phyloP scores from a whole-genome alignment of 2,329 filamentous ascomycete genomes.

The Cordyceps tenuipes region DNA sequence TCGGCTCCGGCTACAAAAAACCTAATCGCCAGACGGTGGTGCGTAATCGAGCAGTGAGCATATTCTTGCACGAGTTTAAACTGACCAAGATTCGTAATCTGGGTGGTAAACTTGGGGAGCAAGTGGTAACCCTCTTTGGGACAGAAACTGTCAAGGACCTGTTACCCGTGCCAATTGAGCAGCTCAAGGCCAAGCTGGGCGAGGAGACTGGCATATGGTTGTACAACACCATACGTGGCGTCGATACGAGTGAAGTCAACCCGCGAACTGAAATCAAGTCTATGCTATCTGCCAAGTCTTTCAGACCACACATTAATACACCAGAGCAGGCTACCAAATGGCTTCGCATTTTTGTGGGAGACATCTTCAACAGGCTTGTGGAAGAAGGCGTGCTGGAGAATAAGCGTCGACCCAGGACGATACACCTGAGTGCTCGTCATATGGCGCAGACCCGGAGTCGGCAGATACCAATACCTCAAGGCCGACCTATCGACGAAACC shows the following conservation, averaged over 20 bases:
- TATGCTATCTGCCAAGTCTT: constrained; percentile 95
- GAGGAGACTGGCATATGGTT: constrained; percentile 83
- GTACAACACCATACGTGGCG: constrained; percentile 74
- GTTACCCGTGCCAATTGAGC: constrained; percentile 61
- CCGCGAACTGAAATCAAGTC: constrained; percentile 89
- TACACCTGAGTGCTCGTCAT: constrained; percentile 76
- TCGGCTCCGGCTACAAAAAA: constrained; percentile 87
- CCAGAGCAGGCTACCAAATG: constrained; percentile 73
- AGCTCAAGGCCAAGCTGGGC: constrained; percentile 68
- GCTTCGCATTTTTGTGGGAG: constrained; percentile 84
- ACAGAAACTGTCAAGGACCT: constrained; percentile 75
- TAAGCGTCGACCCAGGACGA: constrained; percentile 74
- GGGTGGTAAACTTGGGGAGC: constrained; percentile 90
- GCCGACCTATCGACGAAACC: constrained; percentile 63
- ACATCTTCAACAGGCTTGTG: constrained; percentile 82
- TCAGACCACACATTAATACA: constrained; percentile 72
- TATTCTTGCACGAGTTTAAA: constrained; percentile 78
- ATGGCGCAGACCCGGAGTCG: constrained; percentile 66
- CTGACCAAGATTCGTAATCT: constrained; percentile 92
- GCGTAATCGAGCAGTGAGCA: constrained; percentile 68
- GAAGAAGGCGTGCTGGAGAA: constrained; percentile 88
- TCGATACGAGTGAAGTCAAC: constrained; percentile 83
- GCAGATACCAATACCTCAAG: constrained; percentile 67
- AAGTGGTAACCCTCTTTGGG: constrained; percentile 70
- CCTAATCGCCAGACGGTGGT: constrained; percentile 94